Evolutionary conservation across 495 filamentous ascomycete species (phyloP), one percentile per base, ranked within the genome.

Genomic region (Cercophora sp.): DNA sequence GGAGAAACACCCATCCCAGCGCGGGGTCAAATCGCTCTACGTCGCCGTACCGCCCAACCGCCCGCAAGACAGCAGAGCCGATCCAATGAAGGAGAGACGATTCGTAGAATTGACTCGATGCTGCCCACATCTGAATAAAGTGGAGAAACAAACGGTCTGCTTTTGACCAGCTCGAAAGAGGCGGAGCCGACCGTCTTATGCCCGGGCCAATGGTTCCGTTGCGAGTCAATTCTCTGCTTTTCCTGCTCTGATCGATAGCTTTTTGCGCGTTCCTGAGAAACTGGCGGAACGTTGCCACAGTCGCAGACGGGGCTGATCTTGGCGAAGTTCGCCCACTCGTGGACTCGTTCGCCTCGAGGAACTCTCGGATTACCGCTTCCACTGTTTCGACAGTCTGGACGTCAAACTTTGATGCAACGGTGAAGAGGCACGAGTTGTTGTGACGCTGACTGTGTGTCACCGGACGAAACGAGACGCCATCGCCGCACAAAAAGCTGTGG

Each of bases 61-160:
- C 80, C 13, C 87, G 83, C 63, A 96, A 73, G 29, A 97, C 79
- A 43, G 83, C 73, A 4, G 88, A 81, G 16, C 84, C 86, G 29
- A 86, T 64, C 22, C 83, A 79, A 51, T 82, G 72, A 35, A 86
- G 60, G 1, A 66, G 68, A 4, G 77, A 79, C 29, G 66, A 49
- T 9, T 29, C 39, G 15, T 67, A 57, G 31, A 87, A 79, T 43
- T 74, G 72, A 29, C 72, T 70, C 34, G 74, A 74, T 19, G 77
- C 73, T 52, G 83, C 76, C 76, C 87, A 93, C 3, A 82, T 67
- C 56, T 89, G 80, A 18, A 96, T 70, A 53, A 85, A 95, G 23
- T 79, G 65, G 15, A 96, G 72, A 16, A 96, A 79, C 15, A 67
- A 65, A 41, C 70, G 65, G 46, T 89, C 86, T 9, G 68, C 54